A percentile compares a stretch with the other conserved stretches of the same genome.
phyloP scores from a whole-genome alignment of 768 basidiomycete genomes.

The Lactifluus rugatus region DNA sequence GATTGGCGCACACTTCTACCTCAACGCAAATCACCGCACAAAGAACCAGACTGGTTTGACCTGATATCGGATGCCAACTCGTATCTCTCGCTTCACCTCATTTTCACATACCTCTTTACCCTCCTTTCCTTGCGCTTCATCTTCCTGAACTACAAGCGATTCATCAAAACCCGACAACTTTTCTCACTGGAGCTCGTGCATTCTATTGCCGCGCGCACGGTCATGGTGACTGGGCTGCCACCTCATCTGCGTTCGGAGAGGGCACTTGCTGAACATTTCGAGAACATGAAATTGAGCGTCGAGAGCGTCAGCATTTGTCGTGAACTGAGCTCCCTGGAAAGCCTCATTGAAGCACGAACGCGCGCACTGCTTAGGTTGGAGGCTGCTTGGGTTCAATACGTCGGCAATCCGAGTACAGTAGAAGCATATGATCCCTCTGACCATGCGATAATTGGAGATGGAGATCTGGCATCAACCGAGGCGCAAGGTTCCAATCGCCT shows the following conservation, averaged over 20 bases:
- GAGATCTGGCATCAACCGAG: constrained; percentile 46
- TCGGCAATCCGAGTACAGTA: constrained; percentile 87
- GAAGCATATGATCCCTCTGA: constrained; percentile 71
- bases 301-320: constrained; percentile 89
- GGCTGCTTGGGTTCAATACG: constrained; percentile 77
- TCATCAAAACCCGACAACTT: constrained; percentile 83
- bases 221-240: constrained; percentile 80
- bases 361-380: constrained; percentile 73
- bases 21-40: constrained; percentile 23
- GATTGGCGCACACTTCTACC: constrained; percentile 15
- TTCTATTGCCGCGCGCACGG: constrained; percentile 87
- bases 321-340: constrained; percentile 65
- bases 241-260: constrained; percentile 77
- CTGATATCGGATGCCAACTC: constrained; percentile 85
- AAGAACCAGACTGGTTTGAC: constrained; percentile 60
- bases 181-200: constrained; percentile 93
- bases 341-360: constrained; percentile 71
- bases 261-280: constrained; percentile 87
- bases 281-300: constrained; percentile 75
- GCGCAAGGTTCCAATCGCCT: constrained; percentile 41
- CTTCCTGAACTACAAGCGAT: constrained; percentile 80
- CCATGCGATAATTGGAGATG: constrained; percentile 38
- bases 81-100: constrained; percentile 77
- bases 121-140: constrained; percentile 77
- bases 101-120: constrained; percentile 94